Conservation (phyloP, 225 moss, liverwort and hornwort species). For the Pseudisothecium myosuroides region DNA sequence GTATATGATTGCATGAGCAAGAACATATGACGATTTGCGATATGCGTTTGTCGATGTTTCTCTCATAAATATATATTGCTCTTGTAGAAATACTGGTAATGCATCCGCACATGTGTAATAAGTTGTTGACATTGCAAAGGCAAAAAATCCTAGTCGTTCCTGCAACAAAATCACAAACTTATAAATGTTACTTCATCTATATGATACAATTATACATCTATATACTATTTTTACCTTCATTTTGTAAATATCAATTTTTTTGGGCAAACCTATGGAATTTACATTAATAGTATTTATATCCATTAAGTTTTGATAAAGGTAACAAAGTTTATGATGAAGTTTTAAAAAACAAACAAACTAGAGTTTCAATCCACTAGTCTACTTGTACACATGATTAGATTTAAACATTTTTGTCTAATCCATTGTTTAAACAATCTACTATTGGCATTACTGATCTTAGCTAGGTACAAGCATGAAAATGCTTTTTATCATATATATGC, state of each 20-base stretch:
- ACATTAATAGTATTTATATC: too few species aligned
- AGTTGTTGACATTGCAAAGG: slow-evolving; percentile 65
- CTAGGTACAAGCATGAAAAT: background rate
- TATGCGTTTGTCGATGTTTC: slow-evolving; percentile 76
- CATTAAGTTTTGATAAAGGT: background rate
- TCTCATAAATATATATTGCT: slow-evolving; percentile 69
- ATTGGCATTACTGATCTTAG: background rate
- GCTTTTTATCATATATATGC: background rate
- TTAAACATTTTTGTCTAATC: background rate
- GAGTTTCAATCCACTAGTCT: accelerated
- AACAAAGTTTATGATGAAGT: too few species aligned
- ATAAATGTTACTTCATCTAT: background rate
- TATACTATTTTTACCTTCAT: background rate
- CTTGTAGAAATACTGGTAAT: slow-evolving; percentile 66
- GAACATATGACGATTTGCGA: slow-evolving; percentile 62
- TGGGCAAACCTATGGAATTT: too few species aligned
- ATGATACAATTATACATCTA: background rate
- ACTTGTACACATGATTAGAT: background rate
- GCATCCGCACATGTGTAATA: slow-evolving; percentile 75
- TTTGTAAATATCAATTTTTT: background rate
- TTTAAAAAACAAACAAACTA: background rate
- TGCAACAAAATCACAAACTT: background rate
- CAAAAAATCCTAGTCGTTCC: slow-evolving; percentile 29
- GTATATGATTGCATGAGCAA: slow-evolving; percentile 60
- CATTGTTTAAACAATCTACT: accelerated